Conservation (phyloP, 495 filamentous ascomycete species). For the Filosporella fistucella region DNA sequence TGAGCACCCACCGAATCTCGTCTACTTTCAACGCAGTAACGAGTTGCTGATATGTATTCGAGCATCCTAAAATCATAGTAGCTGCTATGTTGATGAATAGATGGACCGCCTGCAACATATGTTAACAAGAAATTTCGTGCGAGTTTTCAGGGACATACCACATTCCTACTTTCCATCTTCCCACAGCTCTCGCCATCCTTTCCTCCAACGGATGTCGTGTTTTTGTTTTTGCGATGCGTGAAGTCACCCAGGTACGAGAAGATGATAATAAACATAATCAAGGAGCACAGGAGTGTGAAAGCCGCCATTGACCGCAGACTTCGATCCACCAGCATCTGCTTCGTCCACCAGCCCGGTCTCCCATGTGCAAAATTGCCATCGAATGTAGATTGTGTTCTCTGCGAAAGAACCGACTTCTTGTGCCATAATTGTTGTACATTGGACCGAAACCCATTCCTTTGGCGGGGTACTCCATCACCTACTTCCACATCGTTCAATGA, state of each 20-base stretch:
- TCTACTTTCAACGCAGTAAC: constrained; percentile 3
- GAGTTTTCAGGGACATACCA: constrained; percentile 1
- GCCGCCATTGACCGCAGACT: constrained; percentile 10
- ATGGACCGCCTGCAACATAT: constrained; percentile 1
- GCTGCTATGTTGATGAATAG: constrained; percentile 13
- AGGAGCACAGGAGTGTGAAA: constrained; percentile 8
- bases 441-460: not conserved
- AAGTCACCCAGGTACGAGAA: constrained; percentile 5
- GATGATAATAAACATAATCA: constrained; percentile 2
- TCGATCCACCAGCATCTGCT: constrained; percentile 14
- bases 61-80: constrained; percentile 9
- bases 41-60: constrained; percentile 13
- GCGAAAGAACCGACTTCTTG: not conserved
- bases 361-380: constrained; percentile 7
- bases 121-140: not conserved
- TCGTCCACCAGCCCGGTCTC: constrained; percentile 9
- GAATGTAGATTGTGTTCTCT: not conserved
- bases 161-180: constrained; percentile 5
- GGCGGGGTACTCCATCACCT: not conserved
- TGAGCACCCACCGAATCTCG: constrained; percentile 6
- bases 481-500: not conserved
- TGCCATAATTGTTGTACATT: not conserved
- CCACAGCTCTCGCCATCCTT: constrained; percentile 9
- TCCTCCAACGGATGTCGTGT: constrained; percentile 3
- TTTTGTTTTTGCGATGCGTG: not conserved